These are phyloP conservation scores for Zygosaccharomyces gambellarensis DNA, from an alignment of 805 yeast genomes.

Conservation along the genomic window DNA sequence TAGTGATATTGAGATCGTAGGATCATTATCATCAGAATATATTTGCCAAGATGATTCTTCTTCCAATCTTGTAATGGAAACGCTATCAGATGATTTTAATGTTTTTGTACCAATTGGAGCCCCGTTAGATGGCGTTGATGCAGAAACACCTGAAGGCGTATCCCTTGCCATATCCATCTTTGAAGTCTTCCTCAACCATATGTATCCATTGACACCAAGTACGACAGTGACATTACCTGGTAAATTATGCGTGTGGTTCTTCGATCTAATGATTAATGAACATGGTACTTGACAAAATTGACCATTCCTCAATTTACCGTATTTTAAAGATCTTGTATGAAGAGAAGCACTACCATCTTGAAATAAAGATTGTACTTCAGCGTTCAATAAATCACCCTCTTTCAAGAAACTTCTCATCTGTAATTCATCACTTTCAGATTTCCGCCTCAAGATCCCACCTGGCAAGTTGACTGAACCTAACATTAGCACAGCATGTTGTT, in stretches of 20 bases:
- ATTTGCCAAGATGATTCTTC: slow-evolving; percentile 94
- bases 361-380: slow-evolving; percentile 88
- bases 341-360: slow-evolving; percentile 89
- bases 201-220: slow-evolving; percentile 89
- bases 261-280: slow-evolving; percentile 74
- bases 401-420: slow-evolving; percentile 92
- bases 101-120: slow-evolving; percentile 36
- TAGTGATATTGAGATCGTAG: slow-evolving; percentile 50
- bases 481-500: slow-evolving; percentile 86
- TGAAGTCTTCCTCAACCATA: slow-evolving; percentile 80
- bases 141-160: slow-evolving; percentile 24
- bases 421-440: slow-evolving; percentile 90
- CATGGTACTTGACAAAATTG: slow-evolving; percentile 75
- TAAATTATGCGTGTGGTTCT: slow-evolving; percentile 80
- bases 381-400: slow-evolving; percentile 93
- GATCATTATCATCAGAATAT: slow-evolving; percentile 83
- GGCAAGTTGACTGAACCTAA: slow-evolving; percentile 95
- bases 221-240: slow-evolving; percentile 92
- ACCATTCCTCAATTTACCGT: slow-evolving; percentile 94
- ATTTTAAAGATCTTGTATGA: slow-evolving; percentile 91
- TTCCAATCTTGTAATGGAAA: slow-evolving; percentile 76
- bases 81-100: slow-evolving; percentile 38
- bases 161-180: slow-evolving; percentile 32
- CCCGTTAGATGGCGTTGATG: slow-evolving; percentile 24
- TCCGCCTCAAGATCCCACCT: slow-evolving; percentile 92